Conservation (phyloP, 495 filamentous ascomycete species). For the Aspergillus heteromorphus region DNA sequence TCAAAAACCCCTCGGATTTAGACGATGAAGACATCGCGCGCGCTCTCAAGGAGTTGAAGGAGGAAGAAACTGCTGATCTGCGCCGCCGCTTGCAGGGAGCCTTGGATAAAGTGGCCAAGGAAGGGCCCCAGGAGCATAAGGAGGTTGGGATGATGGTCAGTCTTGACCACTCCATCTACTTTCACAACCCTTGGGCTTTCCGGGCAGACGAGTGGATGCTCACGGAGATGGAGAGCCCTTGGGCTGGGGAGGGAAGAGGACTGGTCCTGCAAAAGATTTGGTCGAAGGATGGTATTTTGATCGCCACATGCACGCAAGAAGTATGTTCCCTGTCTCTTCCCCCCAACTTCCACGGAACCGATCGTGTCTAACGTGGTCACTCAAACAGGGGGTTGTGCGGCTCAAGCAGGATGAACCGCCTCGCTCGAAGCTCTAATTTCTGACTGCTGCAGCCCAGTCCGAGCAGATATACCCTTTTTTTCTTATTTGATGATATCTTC, state of each 20-base stretch:
- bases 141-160: slow-evolving; percentile 92
- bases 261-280: slow-evolving; percentile 86
- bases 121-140: slow-evolving; percentile 21
- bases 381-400: slow-evolving; percentile 38
- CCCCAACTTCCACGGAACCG: background rate
- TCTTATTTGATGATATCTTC: background rate
- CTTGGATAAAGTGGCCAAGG: slow-evolving; percentile 21
- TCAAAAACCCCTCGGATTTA: slow-evolving; percentile 44
- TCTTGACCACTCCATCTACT: slow-evolving; percentile 91
- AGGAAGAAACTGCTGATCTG: slow-evolving; percentile 38
- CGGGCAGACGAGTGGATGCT: slow-evolving; percentile 92
- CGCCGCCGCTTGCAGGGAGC: slow-evolving; percentile 34
- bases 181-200: slow-evolving; percentile 77
- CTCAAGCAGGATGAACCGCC: slow-evolving; percentile 41
- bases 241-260: slow-evolving; percentile 84
- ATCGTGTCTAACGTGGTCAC: slow-evolving; percentile 3
- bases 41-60: slow-evolving; percentile 37
- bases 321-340: slow-evolving; percentile 23
- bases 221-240: slow-evolving; percentile 87
- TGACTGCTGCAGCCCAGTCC: background rate
- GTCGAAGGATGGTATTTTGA: slow-evolving; percentile 70
- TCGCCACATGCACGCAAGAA: slow-evolving; percentile 58
- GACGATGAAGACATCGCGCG: slow-evolving; percentile 39
- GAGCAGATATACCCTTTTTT: background rate
- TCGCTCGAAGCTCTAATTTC: slow-evolving; percentile 34